These are phyloP conservation scores for Aquilaria agallochum DNA, from an alignment of 441 rosid genomes.

Conservation along the genomic window DNA sequence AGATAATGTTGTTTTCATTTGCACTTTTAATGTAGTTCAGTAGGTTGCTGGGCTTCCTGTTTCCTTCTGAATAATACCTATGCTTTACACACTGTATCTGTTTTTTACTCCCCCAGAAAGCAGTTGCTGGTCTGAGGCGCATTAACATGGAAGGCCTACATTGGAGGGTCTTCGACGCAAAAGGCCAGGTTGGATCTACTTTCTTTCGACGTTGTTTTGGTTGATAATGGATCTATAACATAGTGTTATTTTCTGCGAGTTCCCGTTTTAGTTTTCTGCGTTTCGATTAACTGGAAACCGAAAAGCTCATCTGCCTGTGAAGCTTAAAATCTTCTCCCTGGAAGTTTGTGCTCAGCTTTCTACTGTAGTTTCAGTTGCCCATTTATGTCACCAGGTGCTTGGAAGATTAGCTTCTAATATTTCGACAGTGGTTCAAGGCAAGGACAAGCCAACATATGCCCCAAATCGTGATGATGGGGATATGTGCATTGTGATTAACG, in stretches of 20 bases:
- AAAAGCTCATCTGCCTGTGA: no score
- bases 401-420: slow-evolving; percentile 97
- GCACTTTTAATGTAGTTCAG: no score
- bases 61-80: no score
- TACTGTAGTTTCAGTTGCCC: not conserved
- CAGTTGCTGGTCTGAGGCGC: slow-evolving; percentile 89
- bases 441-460: slow-evolving; percentile 94
- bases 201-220: not conserved
- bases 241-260: no score
- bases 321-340: no score
- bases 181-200: slow-evolving; percentile 69
- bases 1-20: no score
- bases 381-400: slow-evolving; percentile 52
- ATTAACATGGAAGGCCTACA: slow-evolving; percentile 91
- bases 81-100: not conserved
- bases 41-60: no score
- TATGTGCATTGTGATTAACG: slow-evolving; percentile 95
- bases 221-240: not conserved
- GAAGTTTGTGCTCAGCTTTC: no score
- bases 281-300: no score
- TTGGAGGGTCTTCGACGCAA: slow-evolving; percentile 98
- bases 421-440: slow-evolving; percentile 91
- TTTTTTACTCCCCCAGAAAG: slow-evolving; percentile 60
- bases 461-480: slow-evolving; percentile 97
- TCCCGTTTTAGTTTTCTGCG: no score